Evolutionary conservation across 2,329 filamentous ascomycete genomes (phyloP), one percentile per base, ranked within the genome.

Genomic region (Zymoseptoria brevis): DNA sequence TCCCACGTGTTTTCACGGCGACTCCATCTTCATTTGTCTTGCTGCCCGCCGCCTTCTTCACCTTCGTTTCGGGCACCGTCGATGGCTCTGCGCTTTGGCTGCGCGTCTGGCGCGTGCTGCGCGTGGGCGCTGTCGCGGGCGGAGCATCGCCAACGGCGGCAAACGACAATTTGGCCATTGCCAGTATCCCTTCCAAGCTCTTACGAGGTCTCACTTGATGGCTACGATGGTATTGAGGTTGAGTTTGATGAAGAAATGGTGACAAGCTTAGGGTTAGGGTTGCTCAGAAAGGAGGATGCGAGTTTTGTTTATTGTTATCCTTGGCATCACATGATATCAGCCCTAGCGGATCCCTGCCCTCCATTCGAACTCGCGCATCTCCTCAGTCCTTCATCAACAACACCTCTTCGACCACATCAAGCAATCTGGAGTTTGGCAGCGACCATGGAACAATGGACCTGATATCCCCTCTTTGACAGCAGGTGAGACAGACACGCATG

Each of bases 51-150:
- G 35, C 13, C 16, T 45, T 45, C 35, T n/a, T 45, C 19, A 13
- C 19, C 49, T 26, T 30, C 21, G 50, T 29, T 51, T 35, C 16
- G 49, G 49, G 53, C 56, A 51, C 59, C 50, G 4, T 41, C 52
- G 24, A 48, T 8, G 73, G 57, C 51, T 77, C 76, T 58, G 69
- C 72, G 65, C 75, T 77, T 55, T 70, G 71, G 66, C 75, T 76
- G 64, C 75, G 71, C 52, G 74, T 69, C 22, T 60, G 64, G 51
- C 74, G 68, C 24, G 64, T 62, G 35, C 35, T 45, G 35, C 35
- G 35, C 35, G 35, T 45, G 13, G 35, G 6, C 35, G 13, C 35
- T 6, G 35, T 7, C 4, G 13, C 35, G 5, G 16, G 11, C 16
- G 35, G 11, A n/a, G 35, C 35, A n/a, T 45, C 35, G 35, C 35